Base-by-base conservation (phyloP, 257 asterid species). In the Fraxinus cuspidata region DNA sequence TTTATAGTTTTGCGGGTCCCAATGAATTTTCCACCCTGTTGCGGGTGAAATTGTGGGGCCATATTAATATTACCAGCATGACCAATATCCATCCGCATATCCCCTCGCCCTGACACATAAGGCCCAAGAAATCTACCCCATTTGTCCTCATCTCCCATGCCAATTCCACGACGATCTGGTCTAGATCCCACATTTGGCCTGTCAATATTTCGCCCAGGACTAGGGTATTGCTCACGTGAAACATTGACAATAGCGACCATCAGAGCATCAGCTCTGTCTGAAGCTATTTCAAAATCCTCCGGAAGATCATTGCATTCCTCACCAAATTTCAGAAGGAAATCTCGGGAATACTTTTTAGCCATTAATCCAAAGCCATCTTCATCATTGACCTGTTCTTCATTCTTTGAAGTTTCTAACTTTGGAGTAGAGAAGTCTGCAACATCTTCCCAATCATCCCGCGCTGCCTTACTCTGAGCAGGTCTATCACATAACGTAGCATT, bases 1-100 rank as follows among this genome's bases (percentile, higher is more conserved):
- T 96, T 96, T 78, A 93, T 83, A 72, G 84, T 44, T 77, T 83
- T 87, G 67, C 86, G 85, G 9, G 70, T 53, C 70, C 83, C 70
- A 4, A 75, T 64, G 73, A 27, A 79, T 29, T 83, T 85, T 70
- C 81, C 88, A 56, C 83, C 76, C 81, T 81, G 90, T 71, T 85
- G 89, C 21, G 82, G 85, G 60, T 84, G 80, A 83, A 83, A 83
- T 42, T 81, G 84, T 32, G 85, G 81, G 13, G 76, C 35, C 84
- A 83, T 78, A 66, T 68, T 79, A 69, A 87, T 81, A 15, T 51
- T 73, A 10, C 28, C 82, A 18, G 64, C 71, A 27, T 60, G 47
- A 72, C 60, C 72, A 69, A 42, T 28, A 40, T 74, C 86, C 31
- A 21, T 66, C 35, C 31, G 69, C 65, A 25, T 23, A 25, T 29